Evolutionary conservation across 2,329 filamentous ascomycete species (phyloP), one percentile per base, ranked within the genome.

Genomic region (Pseudopyricularia javanii): DNA sequence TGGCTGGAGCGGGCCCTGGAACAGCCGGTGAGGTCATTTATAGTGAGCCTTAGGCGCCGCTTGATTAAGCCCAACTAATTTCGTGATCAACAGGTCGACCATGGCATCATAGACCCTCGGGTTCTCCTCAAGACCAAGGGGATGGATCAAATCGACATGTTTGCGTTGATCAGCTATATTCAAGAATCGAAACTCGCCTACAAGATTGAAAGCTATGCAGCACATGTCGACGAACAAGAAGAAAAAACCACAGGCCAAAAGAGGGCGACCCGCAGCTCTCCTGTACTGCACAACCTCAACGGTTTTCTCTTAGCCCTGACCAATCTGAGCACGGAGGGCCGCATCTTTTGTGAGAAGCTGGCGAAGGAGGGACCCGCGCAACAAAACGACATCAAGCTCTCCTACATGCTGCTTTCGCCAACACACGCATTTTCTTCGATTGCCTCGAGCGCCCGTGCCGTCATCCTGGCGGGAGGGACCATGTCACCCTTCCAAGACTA

Each of bases 401-500:
- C 83, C 45, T 98, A 96, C 64, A 80, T 95, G 59, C 78, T 98
- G 4, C 78, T 98, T 1, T 93, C 95, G 32, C 91, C 93, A 0
- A 91, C 91, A 0, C 83, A 91, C 60, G 88, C 94, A 59, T 97
- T 98, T 67, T 85, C 85, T 7, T 86, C 91, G 11, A 86, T 97
- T 51, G 88, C 91, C 2, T 82, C 88, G 30, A 83, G 86, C 56
- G 89, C 93, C 0, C 78, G 90, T 54, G 88, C 91, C 2, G 86
- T 98, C 3, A 85, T 98, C 43, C 73, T 98, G 3, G 93, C 91
- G 0, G 93, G 93, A 54, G 93, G 93, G 22, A 98, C 93, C 26
- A 97, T 98, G 93, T 95, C 93, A 2, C 93, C 93, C 0, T 95
- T 97, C 72, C 80, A 85, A 24, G 93, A 97, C 68, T 98, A 95